phyloP scores from a whole-genome alignment of 2,329 filamentous ascomycete genomes.

The Bipolaris bicolor region DNA sequence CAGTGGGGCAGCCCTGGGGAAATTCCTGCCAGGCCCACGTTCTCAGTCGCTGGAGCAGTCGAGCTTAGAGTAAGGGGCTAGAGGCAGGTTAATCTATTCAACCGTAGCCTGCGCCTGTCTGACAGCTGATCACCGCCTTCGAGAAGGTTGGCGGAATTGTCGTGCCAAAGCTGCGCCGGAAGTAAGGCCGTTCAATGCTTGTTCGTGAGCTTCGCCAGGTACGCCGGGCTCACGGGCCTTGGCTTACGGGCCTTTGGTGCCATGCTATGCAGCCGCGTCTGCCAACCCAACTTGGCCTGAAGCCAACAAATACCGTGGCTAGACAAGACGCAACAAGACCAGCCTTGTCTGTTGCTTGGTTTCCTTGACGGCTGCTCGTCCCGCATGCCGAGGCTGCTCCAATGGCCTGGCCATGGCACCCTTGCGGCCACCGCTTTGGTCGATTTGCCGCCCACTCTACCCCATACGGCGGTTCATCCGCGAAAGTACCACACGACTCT shows the following conservation, averaged over 20 bases:
- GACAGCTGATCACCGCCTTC: constrained; percentile 17
- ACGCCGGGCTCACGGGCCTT: constrained; percentile 12
- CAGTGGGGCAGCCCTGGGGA: constrained; percentile 4
- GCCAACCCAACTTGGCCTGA: constrained; percentile 1
- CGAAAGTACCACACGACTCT: constrained; percentile 26
- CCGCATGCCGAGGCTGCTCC: constrained; percentile 16
- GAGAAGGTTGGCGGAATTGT: constrained; percentile 16
- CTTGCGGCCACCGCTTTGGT: constrained; percentile 18
- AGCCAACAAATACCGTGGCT: constrained; percentile 4
- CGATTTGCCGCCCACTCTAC: constrained; percentile 27
- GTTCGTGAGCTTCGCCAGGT: constrained; percentile 7
- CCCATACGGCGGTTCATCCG: constrained; percentile 28
- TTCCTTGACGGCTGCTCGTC: constrained; percentile 12
- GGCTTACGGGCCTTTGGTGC: constrained; percentile 9
- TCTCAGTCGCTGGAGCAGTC: constrained; percentile 14
- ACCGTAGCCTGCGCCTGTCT: constrained; percentile 17
- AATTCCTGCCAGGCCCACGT: constrained; percentile 10
- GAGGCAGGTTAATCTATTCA: constrained; percentile 27
- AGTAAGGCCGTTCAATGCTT: constrained; percentile 9
- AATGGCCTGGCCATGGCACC: constrained; percentile 15
- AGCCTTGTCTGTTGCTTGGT: constrained; percentile 12
- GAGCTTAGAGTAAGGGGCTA: constrained; percentile 23
- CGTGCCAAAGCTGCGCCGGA: not conserved
- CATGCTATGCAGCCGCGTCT: constrained; percentile 1
- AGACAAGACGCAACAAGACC: constrained; percentile 1